phyloP scores from a whole-genome alignment of 352 stramenopile species.

The Phytopythium mirpurense region DNA sequence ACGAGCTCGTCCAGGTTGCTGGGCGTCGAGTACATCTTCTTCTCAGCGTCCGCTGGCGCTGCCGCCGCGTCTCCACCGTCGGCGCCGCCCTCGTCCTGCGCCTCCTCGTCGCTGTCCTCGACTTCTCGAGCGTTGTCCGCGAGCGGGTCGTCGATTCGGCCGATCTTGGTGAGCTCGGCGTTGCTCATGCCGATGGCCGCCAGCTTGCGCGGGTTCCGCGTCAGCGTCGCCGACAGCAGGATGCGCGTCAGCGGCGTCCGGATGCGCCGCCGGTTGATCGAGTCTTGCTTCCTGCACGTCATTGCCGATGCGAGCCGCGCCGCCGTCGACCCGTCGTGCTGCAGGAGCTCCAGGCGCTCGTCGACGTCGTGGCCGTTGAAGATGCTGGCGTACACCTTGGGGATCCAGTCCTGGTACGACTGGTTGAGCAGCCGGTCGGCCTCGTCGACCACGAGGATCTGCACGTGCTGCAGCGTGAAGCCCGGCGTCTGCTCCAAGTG shows the following conservation, averaged over 20 bases:
- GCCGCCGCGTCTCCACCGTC: constrained; percentile 5
- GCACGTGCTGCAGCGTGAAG: constrained; percentile 96
- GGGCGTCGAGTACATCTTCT: constrained; percentile 76
- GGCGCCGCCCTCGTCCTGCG: constrained; percentile 14
- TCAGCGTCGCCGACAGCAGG: constrained; percentile 97
- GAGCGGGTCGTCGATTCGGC: constrained; percentile 50
- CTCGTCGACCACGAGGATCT: constrained; percentile 97
- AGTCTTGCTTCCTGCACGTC: constrained; percentile 68
- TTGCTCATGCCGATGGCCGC: constrained; percentile 93
- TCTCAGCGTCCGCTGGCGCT: constrained; percentile 3
- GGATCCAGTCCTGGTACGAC: constrained; percentile 97
- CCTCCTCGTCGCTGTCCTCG: constrained; percentile 25
- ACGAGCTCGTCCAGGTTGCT: constrained; percentile 83
- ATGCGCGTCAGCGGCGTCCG: constrained; percentile 91
- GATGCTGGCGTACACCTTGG: constrained; percentile 86
- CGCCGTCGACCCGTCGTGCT: background rate
- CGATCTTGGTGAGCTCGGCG: constrained; percentile 91
- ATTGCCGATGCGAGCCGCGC: constrained; percentile 11
- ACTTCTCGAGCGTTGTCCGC: constrained; percentile 61
- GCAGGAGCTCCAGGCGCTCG: constrained; percentile 13
- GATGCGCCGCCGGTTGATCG: constrained; percentile 75
- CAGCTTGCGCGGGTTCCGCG: constrained; percentile 95
- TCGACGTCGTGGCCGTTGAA: constrained; percentile 62
- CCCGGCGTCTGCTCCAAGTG: constrained; percentile 96
- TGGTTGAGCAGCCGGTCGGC: constrained; percentile 96